phyloP scores from a whole-genome alignment of 2,329 filamentous ascomycete genomes.

The Monosporascus sp. region DNA sequence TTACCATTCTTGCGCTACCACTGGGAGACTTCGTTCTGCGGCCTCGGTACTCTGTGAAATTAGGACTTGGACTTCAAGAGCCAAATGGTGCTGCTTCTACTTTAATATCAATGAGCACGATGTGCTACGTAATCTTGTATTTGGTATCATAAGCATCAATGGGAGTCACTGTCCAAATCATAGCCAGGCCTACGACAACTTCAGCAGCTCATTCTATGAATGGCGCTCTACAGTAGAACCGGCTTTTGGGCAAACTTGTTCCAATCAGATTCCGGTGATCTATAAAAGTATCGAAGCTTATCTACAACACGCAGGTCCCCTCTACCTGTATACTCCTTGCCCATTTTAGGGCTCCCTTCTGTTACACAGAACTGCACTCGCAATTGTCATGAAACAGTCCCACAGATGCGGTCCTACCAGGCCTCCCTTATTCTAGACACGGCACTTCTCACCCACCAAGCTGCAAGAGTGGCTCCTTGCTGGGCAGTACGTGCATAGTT shows the following conservation, averaged over 20 bases:
- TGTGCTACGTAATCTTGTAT: too few species aligned
- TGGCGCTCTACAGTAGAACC: too few species aligned
- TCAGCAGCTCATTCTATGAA: too few species aligned
- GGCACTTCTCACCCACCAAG: constrained; percentile 1
- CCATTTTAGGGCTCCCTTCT: not conserved
- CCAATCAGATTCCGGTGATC: not conserved
- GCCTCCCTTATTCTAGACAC: constrained; percentile 1
- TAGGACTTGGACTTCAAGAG: too few species aligned
- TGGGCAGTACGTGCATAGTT: too few species aligned
- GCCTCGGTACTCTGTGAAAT: not conserved
- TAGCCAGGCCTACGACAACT: too few species aligned
- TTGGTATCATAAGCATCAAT: too few species aligned
- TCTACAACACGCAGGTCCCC: not conserved
- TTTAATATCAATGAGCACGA: too few species aligned
- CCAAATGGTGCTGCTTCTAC: too few species aligned
- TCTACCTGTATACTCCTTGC: not conserved
- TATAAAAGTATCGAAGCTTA: not conserved
- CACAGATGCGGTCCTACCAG: constrained; percentile 11
- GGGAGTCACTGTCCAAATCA: too few species aligned
- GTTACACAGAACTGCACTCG: not conserved
- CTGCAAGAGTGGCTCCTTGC: not conserved
- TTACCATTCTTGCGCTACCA: not conserved
- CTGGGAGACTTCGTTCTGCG: not conserved
- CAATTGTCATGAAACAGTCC: constrained; percentile 12
- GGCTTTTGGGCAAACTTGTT: too few species aligned